Conservation (phyloP, 768 basidiomycete species). For the Lentinula guzmanii region DNA sequence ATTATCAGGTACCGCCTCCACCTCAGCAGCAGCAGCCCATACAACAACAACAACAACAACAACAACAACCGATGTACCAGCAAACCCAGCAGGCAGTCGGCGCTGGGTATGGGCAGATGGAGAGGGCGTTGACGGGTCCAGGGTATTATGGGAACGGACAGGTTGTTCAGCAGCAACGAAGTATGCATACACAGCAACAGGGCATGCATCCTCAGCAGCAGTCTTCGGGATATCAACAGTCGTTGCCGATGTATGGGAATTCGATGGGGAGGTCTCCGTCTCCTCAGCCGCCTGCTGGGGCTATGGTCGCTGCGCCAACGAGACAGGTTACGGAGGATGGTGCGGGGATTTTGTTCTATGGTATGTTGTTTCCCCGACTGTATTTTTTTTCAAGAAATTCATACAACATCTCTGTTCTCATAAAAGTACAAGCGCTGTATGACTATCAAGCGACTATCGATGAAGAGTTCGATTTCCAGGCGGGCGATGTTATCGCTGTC, state of each 20-base stretch:
- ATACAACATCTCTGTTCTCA: not conserved
- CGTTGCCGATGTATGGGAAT: not conserved
- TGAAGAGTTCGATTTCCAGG: slow-evolving; percentile 74
- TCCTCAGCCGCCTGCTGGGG: slow-evolving; percentile 36
- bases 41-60: slow-evolving; percentile 5
- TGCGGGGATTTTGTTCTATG: slow-evolving; percentile 12
- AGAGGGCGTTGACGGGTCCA: not conserved
- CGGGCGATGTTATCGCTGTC: slow-evolving; percentile 71
- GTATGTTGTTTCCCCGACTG: slow-evolving; percentile 1
- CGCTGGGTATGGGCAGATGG: slow-evolving; percentile 17
- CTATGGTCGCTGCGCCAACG: slow-evolving; percentile 37
- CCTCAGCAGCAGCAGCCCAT: slow-evolving; percentile 2
- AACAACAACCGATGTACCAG: slow-evolving; percentile 13
- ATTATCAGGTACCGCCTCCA: slow-evolving; percentile 6
- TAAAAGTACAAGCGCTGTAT: slow-evolving; percentile 58
- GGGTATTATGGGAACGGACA: slow-evolving; percentile 5
- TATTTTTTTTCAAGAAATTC: not conserved
- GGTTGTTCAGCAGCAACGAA: not conserved
- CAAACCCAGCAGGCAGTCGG: not conserved
- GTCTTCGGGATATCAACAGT: not conserved
- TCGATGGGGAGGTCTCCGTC: slow-evolving; percentile 28
- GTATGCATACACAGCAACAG: not conserved
- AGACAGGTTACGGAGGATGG: slow-evolving; percentile 8
- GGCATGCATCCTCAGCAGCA: slow-evolving; percentile 1
- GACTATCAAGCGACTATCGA: slow-evolving; percentile 57